phyloP scores from a whole-genome alignment of 1,284 basidiomycete genomes.

The Golubevia pallescens region DNA sequence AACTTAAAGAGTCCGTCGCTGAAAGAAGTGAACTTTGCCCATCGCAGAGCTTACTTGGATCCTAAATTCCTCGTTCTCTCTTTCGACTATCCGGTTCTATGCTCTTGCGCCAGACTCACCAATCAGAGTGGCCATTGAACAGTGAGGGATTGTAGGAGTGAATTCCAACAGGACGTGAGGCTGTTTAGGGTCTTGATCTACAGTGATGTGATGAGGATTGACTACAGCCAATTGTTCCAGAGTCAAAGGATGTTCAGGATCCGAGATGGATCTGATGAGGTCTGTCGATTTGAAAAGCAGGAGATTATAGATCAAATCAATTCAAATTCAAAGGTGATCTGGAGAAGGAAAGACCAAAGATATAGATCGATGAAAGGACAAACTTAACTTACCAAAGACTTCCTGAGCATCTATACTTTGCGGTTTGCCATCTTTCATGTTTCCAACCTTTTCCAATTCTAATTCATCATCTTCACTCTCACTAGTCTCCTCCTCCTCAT shows the following conservation, averaged over 20 bases:
- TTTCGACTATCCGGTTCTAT: too few relatives aligned
- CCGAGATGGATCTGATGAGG: slow-evolving; percentile 87
- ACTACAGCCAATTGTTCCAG: slow-evolving; percentile 96
- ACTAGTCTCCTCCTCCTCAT: not conserved
- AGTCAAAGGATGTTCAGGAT: slow-evolving; percentile 94
- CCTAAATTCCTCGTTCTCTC: too few relatives aligned
- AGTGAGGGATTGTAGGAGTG: slow-evolving; percentile 97
- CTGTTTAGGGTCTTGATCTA: slow-evolving; percentile 66
- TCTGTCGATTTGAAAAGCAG: slow-evolving; percentile 62
- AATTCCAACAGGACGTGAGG: slow-evolving; percentile 70
- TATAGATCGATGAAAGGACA: not conserved
- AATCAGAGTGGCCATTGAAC: slow-evolving; percentile 95
- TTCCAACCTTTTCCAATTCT: too few relatives aligned
- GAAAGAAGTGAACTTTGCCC: too few relatives aligned
- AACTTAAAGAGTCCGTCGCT: too few relatives aligned
- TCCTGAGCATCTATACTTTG: slow-evolving; percentile 51
- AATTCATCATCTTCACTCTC: too few relatives aligned
- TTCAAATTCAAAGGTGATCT: not conserved
- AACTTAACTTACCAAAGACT: slow-evolving; percentile 30
- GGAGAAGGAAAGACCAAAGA: not conserved
- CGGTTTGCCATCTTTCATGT: not conserved
- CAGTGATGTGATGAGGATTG: slow-evolving; percentile 81
- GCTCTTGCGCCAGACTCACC: slow-evolving; percentile 70
- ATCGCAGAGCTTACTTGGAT: too few relatives aligned
- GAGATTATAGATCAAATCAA: not conserved